Evolutionary conservation across 768 basidiomycete species (phyloP).

Genomic region (Trametes punicea): DNA sequence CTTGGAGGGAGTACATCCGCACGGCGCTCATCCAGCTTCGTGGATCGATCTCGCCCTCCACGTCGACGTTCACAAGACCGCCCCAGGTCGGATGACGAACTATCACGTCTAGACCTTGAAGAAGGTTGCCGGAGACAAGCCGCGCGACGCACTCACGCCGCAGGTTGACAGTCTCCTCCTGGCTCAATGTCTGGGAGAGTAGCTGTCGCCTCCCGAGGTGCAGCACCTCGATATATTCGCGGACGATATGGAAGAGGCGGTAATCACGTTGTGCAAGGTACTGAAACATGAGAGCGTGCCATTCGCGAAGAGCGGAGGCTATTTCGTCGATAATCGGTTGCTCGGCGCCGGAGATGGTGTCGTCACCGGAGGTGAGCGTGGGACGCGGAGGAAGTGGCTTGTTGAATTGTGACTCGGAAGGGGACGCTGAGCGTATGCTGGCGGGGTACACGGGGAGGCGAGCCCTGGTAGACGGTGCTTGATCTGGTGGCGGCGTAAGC

Average conservation of each 20-base stretch:
- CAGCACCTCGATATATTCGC: constrained; percentile 85
- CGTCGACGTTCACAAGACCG: constrained; percentile 84
- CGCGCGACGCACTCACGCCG: constrained; percentile 84
- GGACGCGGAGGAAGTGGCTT: constrained; percentile 88
- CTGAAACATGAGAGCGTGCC: constrained; percentile 89
- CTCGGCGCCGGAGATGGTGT: constrained; percentile 74
- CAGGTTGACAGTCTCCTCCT: constrained; percentile 80
- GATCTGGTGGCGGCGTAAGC: constrained; percentile 71
- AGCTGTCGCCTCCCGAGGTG: constrained; percentile 91
- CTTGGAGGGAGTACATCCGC: constrained; percentile 90
- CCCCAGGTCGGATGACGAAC: constrained; percentile 95
- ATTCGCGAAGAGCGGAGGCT: constrained; percentile 93
- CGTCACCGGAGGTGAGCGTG: constrained; percentile 92
- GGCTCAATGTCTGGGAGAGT: constrained; percentile 80
- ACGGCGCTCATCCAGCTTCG: constrained; percentile 87
- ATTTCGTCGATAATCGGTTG: constrained; percentile 98
- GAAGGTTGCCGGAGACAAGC: constrained; percentile 86
- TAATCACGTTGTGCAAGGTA: constrained; percentile 90
- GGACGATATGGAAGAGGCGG: constrained; percentile 80
- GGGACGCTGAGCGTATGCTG: constrained; percentile 63
- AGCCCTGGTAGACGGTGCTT: constrained; percentile 68
- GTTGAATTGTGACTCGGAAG: constrained; percentile 58
- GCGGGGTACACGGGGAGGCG: constrained; percentile 70
- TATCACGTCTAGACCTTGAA: constrained; percentile 91
- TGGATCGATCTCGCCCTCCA: constrained; percentile 76